Evolutionary conservation across 495 filamentous ascomycete species (phyloP), one percentile per base, ranked within the genome.

Genomic region (Talaromyces wortmannii): DNA sequence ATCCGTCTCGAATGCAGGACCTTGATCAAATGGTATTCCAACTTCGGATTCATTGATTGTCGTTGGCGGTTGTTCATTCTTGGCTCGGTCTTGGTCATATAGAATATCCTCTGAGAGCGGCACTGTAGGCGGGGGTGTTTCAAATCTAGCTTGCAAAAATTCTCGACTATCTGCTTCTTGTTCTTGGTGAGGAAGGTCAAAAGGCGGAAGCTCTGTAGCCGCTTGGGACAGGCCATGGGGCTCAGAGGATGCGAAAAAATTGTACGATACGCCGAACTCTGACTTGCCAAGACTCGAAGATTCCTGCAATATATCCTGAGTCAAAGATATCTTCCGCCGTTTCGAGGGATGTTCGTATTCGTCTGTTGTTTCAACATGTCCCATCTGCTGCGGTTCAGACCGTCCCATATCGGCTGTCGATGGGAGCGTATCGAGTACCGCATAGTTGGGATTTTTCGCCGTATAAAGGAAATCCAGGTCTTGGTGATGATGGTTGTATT

Each of bases 181-280:
- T 7, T 8, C 33, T 8, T 50, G 30, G 8, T 40, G 30, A 15
- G 15, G 15, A 15, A 50, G 7, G 4, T 7, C 23, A 12, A 50
- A 15, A n/a, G 48, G 31, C 11, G 31, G 48, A 16, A 31, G 48
- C 48, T 31, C 17, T 16, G 13, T 40, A 7, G 48, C 31, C 4
- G 31, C 33, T 17, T 50, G 50, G 11, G 50, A n/a, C 6, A 32
- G 32, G 1, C 40, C 42, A 13, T 53, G 44, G 11, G 52, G 42
- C 15, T 32, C 52, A 1, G 61, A 63, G 1, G 63, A 63, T 44
- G 67, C 65, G 52, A 68, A 66, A 23, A 57, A 55, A 45, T 68
- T 66, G 52, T 65, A 66, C 30, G 65, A 63, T 8, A 55, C 48
- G 31, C 36, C 53, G 12, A 54, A 48, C 31, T 59, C 57, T 7